Percentiles rank a stretch among this genome's conserved stretches.
Conservation (phyloP, 2,329 filamentous ascomycete genomes). For the Botryotinia globosa region DNA sequence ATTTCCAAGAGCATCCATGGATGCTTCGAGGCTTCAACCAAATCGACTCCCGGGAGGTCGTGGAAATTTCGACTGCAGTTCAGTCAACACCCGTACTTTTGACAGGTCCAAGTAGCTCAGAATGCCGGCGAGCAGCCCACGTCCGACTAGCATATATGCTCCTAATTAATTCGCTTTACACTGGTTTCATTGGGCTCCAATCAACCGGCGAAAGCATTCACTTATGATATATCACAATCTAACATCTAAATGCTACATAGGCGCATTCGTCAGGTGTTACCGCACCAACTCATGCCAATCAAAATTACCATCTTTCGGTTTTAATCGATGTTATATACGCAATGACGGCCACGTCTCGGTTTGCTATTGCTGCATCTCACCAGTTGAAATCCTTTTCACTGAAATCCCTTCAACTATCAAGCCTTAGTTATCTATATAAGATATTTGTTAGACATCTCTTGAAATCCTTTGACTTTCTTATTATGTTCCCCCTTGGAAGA, state of each 20-base stretch:
- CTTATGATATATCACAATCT: slow-evolving; percentile 16
- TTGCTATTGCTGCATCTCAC: background rate
- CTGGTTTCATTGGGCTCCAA: background rate
- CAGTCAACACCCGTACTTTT: background rate
- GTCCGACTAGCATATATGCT: background rate
- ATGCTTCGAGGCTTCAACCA: too few species aligned
- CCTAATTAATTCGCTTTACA: background rate
- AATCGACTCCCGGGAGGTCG: background rate
- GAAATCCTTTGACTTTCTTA: background rate
- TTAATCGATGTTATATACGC: background rate
- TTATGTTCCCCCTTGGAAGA: background rate
- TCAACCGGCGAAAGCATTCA: background rate
- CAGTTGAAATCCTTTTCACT: background rate
- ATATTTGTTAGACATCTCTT: background rate
- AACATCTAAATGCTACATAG: background rate
- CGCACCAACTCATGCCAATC: background rate
- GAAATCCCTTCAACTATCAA: background rate
- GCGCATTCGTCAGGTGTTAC: background rate
- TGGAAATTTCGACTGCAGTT: background rate
- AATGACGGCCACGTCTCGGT: background rate
- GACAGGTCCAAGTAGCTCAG: background rate
- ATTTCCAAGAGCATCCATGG: background rate
- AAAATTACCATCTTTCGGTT: background rate
- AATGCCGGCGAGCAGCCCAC: background rate
- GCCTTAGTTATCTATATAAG: background rate